Conservation (phyloP, 306 rosid species). For the Psophocarpus tetragonolobus region DNA sequence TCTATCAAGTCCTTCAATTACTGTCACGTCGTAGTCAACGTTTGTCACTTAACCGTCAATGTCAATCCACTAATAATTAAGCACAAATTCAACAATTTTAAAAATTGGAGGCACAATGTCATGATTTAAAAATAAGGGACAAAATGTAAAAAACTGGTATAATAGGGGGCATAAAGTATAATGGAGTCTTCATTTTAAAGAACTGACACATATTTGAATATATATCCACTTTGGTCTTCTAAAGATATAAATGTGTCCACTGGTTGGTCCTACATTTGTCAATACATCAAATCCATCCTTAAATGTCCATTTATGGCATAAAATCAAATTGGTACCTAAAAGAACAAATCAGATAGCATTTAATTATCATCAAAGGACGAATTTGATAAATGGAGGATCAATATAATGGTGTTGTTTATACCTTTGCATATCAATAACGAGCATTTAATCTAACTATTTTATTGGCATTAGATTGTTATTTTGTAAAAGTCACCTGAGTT, state of each 20-base stretch:
- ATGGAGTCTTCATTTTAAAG: not conserved
- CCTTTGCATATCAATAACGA: not conserved
- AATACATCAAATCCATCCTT: not conserved
- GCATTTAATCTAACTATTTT: not conserved
- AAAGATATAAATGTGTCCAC: not conserved
- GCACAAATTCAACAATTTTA: too few relatives aligned
- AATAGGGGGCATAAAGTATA: too few relatives aligned
- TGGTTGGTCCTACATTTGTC: not conserved
- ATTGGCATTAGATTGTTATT: not conserved
- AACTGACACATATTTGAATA: not conserved
- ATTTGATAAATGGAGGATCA: not conserved
- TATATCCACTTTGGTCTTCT: not conserved
- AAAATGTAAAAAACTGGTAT: too few relatives aligned
- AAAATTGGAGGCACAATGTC: too few relatives aligned
- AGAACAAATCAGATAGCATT: not conserved
- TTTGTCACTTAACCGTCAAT: too few relatives aligned
- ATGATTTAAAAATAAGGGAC: too few relatives aligned
- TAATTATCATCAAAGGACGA: not conserved
- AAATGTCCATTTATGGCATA: not conserved
- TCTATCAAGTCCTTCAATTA: too few relatives aligned
- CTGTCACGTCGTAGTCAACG: too few relatives aligned
- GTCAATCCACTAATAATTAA: too few relatives aligned
- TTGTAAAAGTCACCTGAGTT: not conserved
- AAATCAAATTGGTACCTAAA: not conserved
- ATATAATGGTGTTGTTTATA: not conserved